Evolutionary conservation across 495 filamentous ascomycete genomes (phyloP).

Genomic region (Venustampulla echinocandica): DNA sequence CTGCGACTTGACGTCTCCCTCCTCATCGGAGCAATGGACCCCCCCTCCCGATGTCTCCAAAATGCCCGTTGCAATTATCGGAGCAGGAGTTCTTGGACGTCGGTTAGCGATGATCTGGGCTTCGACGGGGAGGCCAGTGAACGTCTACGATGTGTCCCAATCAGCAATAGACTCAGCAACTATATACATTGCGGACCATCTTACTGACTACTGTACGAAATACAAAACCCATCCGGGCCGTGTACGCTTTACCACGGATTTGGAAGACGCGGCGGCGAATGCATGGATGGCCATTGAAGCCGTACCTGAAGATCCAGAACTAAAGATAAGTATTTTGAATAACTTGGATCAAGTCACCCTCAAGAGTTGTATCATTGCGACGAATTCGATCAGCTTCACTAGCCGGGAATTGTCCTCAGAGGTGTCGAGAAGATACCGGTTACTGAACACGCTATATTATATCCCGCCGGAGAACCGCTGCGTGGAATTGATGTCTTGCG

Average conservation of each 20-base stretch:
- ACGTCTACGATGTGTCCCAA: constrained; percentile 29
- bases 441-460: constrained; percentile 45
- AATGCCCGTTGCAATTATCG: constrained; percentile 31
- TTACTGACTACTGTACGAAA: no score
- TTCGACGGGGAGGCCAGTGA: constrained; percentile 27
- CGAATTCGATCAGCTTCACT: constrained; percentile 43
- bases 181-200: constrained; percentile 30
- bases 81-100: constrained; percentile 30
- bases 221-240: constrained; percentile 32
- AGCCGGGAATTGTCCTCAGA: constrained; percentile 20
- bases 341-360: constrained; percentile 35
- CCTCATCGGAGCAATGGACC: constrained; percentile 9
- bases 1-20: constrained; percentile 10
- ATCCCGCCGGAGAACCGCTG: constrained; percentile 40
- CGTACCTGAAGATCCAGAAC: constrained; percentile 37
- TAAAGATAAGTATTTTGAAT: constrained; percentile 43
- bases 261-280: constrained; percentile 16
- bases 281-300: constrained; percentile 25
- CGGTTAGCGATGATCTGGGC: constrained; percentile 32
- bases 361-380: constrained; percentile 40
- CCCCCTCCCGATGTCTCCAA: constrained; percentile 20
- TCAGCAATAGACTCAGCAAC: constrained; percentile 23
- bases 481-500: constrained; percentile 50
- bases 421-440: constrained; percentile 13
- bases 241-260: constrained; percentile 25